phyloP scores from a whole-genome alignment of 2,329 filamentous ascomycete genomes.

The Aspergillus pseudotamarii region DNA sequence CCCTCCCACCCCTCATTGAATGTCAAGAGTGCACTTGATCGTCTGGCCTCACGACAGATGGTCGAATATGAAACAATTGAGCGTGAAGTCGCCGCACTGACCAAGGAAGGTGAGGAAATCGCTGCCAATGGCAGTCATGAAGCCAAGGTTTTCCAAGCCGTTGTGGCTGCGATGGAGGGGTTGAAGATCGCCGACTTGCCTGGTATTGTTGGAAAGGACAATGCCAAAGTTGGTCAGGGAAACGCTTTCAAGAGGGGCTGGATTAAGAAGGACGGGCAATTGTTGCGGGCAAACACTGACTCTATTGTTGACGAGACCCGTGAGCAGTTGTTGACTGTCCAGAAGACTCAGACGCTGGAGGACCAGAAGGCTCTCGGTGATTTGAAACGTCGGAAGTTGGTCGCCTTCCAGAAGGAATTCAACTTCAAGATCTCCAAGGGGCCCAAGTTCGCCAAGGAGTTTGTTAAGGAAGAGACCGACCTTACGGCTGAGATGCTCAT shows the following conservation, averaged over 20 bases:
- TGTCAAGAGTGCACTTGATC: slow-evolving; percentile 86
- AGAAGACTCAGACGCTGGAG: slow-evolving; percentile 67
- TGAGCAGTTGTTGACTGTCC: slow-evolving; percentile 73
- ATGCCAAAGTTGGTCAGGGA: slow-evolving; percentile 74
- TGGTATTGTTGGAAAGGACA: slow-evolving; percentile 50
- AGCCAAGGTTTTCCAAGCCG: slow-evolving; percentile 76
- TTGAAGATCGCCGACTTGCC: slow-evolving; percentile 75
- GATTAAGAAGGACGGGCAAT: slow-evolving; percentile 66
- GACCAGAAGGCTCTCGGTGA: slow-evolving; percentile 79
- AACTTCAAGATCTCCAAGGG: slow-evolving; percentile 84
- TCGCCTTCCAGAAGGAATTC: slow-evolving; percentile 81
- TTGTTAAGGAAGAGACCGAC: slow-evolving; percentile 92
- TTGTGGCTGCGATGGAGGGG: slow-evolving; percentile 73
- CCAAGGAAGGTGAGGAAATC: slow-evolving; percentile 73
- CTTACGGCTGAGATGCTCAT: slow-evolving; percentile 90
- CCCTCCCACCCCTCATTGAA: slow-evolving; percentile 65
- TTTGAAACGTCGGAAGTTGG: slow-evolving; percentile 87
- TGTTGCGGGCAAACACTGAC: slow-evolving; percentile 61
- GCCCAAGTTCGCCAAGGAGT: slow-evolving; percentile 82
- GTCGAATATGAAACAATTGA: slow-evolving; percentile 83
- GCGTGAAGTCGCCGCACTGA: slow-evolving; percentile 73
- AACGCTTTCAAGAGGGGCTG: slow-evolving; percentile 83
- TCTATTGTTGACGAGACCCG: slow-evolving; percentile 79
- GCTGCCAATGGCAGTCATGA: slow-evolving; percentile 78
- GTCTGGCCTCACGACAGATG: slow-evolving; percentile 82